Evolutionary conservation across 2,329 filamentous ascomycete genomes (phyloP), one percentile per base, ranked within the genome.

Genomic region (Talaromyces sp.): DNA sequence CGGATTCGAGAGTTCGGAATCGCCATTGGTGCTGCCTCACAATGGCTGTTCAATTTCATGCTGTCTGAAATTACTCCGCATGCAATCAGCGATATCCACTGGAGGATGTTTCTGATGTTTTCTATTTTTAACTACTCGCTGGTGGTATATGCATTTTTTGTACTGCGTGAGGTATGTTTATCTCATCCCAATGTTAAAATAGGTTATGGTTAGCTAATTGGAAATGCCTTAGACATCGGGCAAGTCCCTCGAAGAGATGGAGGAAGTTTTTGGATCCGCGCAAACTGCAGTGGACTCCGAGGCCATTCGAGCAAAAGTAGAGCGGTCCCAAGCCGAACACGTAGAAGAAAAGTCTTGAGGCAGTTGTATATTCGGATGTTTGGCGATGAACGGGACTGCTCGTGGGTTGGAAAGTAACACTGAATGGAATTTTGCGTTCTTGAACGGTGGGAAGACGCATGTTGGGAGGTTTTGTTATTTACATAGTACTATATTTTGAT

Each of bases 101-200:
- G 76, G 75, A 73, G 69, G 57, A 79, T 75, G 0, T 80, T 79
- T 58, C 65, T 80, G 57, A 78, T 80, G 74, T 80, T 79, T 65
- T 69, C 67, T 53, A 73, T 78, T 47, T 77, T 79, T 66, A 78
- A 79, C 23, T 59, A 47, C 40, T 34, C 27, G 4, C 33, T 59
- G 8, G 50, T 44, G 8, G 33, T 59, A 1, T 59, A 59, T 18
- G 57, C 57, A 6, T 53, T 14, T 33, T 59, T 34, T n/a, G 44
- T 59, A 7, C 16, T 52, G 2, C 30, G 42, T 2, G 57, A 59
- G 57, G 57, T 53, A 16, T 18, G 31, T 18, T 36, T 28, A 27
- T 47, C 18, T 9, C 23, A 27, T 18, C 14, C 9, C 18, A 23
- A 36, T 28, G 12, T 3, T n/a, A 34, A 34, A 34, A 9, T 8